Base-by-base conservation (phyloP, 2,329 filamentous ascomycete genomes). In the Trichoderma oligosporum region DNA sequence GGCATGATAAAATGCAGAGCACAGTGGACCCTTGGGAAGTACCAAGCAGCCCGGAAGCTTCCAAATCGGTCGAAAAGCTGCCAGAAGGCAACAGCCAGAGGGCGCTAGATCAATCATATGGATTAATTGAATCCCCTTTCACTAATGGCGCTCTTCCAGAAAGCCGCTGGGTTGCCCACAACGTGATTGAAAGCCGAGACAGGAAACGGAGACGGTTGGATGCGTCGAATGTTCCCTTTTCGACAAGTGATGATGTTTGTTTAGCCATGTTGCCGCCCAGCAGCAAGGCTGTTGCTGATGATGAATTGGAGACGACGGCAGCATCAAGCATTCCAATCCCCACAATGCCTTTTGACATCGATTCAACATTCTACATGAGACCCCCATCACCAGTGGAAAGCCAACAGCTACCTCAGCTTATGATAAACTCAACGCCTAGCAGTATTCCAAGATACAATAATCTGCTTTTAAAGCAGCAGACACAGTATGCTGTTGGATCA, bases 11-110 rank as follows among this genome's bases (percentile, higher is more conserved):
- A 29, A 25, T 12, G 9, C 24, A 41, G 29, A 22, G 44, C 18
- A 22, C 22, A 31, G 36, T 31, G 48, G 74, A 77, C 51, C 63
- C 67, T 7, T 80, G 76, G 73, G 76, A 77, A 35, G 70, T 80
- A 3, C 76, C 76, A 0, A 75, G 72, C 60, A 79, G 76, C 42
- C 71, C 75, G 5, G 71, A 70, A 24, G 60, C 20, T 9, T 24
- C 36, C 11, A 42, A 39, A 11, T 4, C 22, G 7, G 24, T 7
- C 49, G 56, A 46, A 24, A 48, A 9, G 12, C 60, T 38, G 29
- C 18, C 53, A 49, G 45, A 56, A 24, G 12, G 42, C 38, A 24
- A 41, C 14, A 20, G 33, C 18, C 22, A 2, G 12, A 29, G 22
- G 14, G 22, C 12, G 25, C 42, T 5, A 44, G 48, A 41, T 41